Conservation (phyloP, 2,329 filamentous ascomycete species). For the Blumeria hordei region DNA sequence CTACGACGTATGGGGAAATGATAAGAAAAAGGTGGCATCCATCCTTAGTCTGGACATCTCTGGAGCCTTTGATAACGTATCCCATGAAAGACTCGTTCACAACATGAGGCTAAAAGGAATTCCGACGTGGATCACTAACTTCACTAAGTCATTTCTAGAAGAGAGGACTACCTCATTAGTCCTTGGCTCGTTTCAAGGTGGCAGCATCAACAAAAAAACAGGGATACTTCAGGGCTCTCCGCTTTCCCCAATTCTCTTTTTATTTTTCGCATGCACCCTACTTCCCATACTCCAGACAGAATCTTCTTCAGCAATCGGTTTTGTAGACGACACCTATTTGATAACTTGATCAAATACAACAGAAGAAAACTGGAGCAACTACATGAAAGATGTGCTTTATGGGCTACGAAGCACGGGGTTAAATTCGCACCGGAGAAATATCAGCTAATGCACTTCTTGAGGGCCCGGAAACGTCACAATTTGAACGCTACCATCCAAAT, state of each 20-base stretch:
- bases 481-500: too few species aligned
- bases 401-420: background rate
- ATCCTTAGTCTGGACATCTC: too few species aligned
- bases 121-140: too few species aligned
- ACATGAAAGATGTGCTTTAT: background rate
- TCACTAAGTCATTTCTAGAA: too few species aligned
- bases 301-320: background rate
- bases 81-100: too few species aligned
- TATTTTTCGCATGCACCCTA: background rate
- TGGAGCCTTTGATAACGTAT: too few species aligned
- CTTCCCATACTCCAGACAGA: background rate
- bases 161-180: too few species aligned
- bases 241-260: background rate
- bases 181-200: background rate
- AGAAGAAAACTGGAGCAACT: background rate
- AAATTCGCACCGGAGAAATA: background rate
- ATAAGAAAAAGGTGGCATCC: too few species aligned
- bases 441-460: background rate
- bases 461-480: too few species aligned
- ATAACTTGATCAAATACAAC: background rate
- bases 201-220: background rate
- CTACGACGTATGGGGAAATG: too few species aligned
- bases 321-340: background rate
- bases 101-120: too few species aligned
- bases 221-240: background rate